Conservation (phyloP, 345 rosid species). For the Eutrema heterophyllum region DNA sequence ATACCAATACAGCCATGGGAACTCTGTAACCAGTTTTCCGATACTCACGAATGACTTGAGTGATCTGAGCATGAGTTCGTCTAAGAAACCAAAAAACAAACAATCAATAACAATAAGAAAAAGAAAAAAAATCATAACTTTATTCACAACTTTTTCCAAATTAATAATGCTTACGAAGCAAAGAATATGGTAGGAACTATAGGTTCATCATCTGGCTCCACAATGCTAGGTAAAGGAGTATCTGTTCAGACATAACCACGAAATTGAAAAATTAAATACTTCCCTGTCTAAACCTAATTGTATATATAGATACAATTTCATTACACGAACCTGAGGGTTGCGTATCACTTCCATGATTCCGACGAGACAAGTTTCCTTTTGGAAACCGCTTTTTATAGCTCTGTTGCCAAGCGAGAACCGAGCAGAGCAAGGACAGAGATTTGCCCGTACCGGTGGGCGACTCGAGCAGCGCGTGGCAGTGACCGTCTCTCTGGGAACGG, state of each 20-base stretch:
- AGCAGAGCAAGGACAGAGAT: slow-evolving; percentile 92
- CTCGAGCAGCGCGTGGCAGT: slow-evolving; percentile 81
- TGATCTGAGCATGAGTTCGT: slow-evolving; percentile 92
- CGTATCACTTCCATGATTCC: slow-evolving; percentile 71
- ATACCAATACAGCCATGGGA: slow-evolving; percentile 89
- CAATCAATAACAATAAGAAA: neutral
- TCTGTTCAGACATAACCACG: slow-evolving; percentile 23
- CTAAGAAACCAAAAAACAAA: slow-evolving; percentile 33
- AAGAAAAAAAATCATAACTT: neutral
- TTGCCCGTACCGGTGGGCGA: slow-evolving; percentile 96
- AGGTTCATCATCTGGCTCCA: slow-evolving; percentile 35
- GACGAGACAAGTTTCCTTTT: slow-evolving; percentile 34
- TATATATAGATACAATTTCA: no score
- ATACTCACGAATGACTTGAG: slow-evolving; percentile 83
- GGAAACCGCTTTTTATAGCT: slow-evolving; percentile 41
- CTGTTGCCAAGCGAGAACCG: slow-evolving; percentile 86
- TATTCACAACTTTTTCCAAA: neutral
- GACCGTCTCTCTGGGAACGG: slow-evolving; percentile 79
- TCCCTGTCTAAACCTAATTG: no score
- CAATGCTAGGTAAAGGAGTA: slow-evolving; percentile 28
- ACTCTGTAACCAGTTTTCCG: slow-evolving; percentile 82
- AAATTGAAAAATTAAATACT: neutral
- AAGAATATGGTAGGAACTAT: slow-evolving; percentile 68
- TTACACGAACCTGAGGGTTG: slow-evolving; percentile 54
- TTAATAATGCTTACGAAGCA: slow-evolving; percentile 57